These are phyloP conservation scores for Solanum bulbocastanum DNA, from an alignment of 257 asterid species.

Conservation along the genomic window DNA sequence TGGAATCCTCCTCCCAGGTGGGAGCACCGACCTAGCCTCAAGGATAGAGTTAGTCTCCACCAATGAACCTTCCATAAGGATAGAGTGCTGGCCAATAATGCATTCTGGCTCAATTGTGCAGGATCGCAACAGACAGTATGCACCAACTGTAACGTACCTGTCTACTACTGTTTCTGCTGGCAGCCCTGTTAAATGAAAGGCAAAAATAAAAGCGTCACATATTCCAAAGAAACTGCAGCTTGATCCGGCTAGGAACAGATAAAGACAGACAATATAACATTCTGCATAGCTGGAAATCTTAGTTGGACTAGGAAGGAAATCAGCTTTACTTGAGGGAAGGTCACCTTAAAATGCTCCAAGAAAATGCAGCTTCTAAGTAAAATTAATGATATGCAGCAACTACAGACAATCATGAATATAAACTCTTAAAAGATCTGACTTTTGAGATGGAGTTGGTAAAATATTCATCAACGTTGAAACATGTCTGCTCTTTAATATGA, in stretches of 20 bases:
- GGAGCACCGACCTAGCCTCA: constrained; percentile 90
- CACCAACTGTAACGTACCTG: constrained; percentile 83
- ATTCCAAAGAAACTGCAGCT: not conserved
- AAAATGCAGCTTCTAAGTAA: not conserved
- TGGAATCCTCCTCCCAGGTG: constrained; percentile 95
- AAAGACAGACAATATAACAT: not conserved
- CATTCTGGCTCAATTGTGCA: constrained; percentile 94
- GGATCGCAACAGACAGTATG: constrained; percentile 73
- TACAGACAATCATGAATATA: not conserved
- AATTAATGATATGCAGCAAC: not conserved
- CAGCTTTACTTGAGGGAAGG: not conserved
- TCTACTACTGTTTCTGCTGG: constrained; percentile 87
- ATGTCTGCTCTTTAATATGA: not conserved
- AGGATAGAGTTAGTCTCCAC: constrained; percentile 88
- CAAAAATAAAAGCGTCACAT: not conserved
- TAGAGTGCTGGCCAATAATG: constrained; percentile 88
- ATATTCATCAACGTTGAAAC: not conserved
- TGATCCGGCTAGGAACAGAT: not conserved
- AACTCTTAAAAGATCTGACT: not conserved
- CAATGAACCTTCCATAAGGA: constrained; percentile 92
- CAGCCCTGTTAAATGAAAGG: constrained; percentile 42
- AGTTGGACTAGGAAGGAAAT: not conserved
- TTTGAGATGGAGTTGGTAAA: not conserved
- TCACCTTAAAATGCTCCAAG: not conserved
- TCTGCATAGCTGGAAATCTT: not conserved